phyloP scores from a whole-genome alignment of 441 rosid genomes.

The Omphalea diandra region DNA sequence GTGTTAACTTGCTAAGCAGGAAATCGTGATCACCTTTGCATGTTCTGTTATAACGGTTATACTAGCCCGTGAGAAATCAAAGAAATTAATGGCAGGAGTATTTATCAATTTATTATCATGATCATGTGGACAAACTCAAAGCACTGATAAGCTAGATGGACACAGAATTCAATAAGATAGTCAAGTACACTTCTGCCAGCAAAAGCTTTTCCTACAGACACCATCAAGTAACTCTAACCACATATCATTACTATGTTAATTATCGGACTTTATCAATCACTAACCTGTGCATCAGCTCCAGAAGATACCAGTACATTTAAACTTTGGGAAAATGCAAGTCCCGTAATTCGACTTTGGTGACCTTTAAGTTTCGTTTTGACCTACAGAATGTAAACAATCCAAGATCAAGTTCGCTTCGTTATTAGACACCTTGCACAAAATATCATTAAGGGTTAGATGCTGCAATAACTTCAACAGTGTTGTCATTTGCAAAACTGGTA shows the following conservation, averaged over 20 bases:
- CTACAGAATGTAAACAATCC: slow-evolving; percentile 39
- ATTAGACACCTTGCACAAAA: background rate
- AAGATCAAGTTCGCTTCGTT: slow-evolving; percentile 13
- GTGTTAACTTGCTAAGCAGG: background rate
- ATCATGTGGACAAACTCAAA: background rate
- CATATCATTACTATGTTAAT: background rate
- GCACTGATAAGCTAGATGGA: background rate
- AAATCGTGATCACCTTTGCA: background rate
- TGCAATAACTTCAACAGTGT: slow-evolving; percentile 11
- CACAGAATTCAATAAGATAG: background rate
- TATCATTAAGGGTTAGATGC: background rate
- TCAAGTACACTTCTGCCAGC: background rate
- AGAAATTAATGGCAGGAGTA: background rate
- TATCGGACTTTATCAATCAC: background rate
- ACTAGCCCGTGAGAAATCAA: background rate
- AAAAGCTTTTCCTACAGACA: background rate
- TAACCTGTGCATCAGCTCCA: slow-evolving; percentile 85
- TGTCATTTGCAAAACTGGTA: background rate
- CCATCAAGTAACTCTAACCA: background rate
- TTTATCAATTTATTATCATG: background rate
- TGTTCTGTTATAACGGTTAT: background rate
- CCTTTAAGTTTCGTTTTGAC: slow-evolving; percentile 82
- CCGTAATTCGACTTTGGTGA: slow-evolving; percentile 71
- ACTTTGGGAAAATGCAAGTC: slow-evolving; percentile 69
- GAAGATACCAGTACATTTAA: slow-evolving; percentile 69